A percentile compares a stretch with the other conserved stretches of the same genome.
These are phyloP conservation scores for Acanthamoeba divionensis DNA, from an alignment of 208 protist genomes.

Conservation along the genomic window DNA sequence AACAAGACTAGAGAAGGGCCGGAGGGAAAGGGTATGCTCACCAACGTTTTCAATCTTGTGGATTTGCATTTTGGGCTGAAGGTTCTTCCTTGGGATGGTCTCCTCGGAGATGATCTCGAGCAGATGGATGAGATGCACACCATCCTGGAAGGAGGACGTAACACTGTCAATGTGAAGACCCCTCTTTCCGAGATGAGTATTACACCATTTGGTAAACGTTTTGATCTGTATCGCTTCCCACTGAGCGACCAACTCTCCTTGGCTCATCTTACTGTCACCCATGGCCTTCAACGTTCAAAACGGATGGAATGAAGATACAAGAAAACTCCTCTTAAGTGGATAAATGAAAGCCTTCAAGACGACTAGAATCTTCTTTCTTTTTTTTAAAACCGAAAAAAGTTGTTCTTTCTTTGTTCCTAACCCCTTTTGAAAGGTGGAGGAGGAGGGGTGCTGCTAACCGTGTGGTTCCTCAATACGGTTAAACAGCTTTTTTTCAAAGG, in stretches of 20 bases:
- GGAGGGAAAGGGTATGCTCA: slow-evolving; percentile 35
- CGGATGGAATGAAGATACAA: too few species aligned
- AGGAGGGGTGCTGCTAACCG: too few species aligned
- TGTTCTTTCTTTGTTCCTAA: too few species aligned
- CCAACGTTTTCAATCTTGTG: slow-evolving; percentile 73
- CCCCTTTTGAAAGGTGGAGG: too few species aligned
- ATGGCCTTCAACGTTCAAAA: neutral
- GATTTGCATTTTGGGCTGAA: slow-evolving; percentile 68
- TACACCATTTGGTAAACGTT: slow-evolving; percentile 73
- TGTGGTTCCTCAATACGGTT: too few species aligned
- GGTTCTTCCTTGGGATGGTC: slow-evolving; percentile 66
- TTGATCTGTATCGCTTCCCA: slow-evolving; percentile 55
- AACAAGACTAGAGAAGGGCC: neutral
- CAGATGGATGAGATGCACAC: slow-evolving; percentile 70
- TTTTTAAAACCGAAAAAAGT: too few species aligned
- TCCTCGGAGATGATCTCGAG: slow-evolving; percentile 69
- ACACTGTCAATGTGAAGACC: slow-evolving; percentile 31
- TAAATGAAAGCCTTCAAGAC: too few species aligned
- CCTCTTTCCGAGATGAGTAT: slow-evolving; percentile 65
- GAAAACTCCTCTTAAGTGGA: too few species aligned
- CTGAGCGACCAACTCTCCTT: neutral
- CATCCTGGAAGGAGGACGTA: slow-evolving; percentile 62
- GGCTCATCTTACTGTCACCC: neutral
- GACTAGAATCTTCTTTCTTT: too few species aligned
- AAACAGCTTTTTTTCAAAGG: too few species aligned